Evolutionary conservation across 208 protist genomes (phyloP).

Genomic region (Wallacemonas collosoma): DNA sequence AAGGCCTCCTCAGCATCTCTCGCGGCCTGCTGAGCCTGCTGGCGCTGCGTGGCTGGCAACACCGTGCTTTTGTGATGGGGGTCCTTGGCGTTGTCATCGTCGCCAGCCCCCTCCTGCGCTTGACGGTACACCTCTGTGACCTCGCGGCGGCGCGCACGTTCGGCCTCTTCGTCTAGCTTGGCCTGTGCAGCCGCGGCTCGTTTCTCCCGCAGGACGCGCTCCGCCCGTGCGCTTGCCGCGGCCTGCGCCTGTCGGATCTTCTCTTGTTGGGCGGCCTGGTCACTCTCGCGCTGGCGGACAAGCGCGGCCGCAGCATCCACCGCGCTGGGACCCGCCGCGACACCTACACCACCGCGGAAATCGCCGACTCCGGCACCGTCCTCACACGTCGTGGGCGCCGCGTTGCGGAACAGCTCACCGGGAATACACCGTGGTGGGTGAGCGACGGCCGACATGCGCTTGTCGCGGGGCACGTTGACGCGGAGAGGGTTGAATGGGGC

Average conservation of each 20-base stretch:
- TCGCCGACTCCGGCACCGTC: too few relatives aligned
- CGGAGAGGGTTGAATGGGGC: not conserved
- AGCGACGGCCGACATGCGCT: conserved; percentile 22
- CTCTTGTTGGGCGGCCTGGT: not conserved
- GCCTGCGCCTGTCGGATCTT: conserved; percentile 3
- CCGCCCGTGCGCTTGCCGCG: conserved; percentile 22
- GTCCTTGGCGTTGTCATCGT: not conserved
- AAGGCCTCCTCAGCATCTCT: conserved; percentile 33
- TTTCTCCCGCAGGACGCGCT: conserved; percentile 20
- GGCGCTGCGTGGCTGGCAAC: conserved; percentile 24
- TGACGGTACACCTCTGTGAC: conserved; percentile 2
- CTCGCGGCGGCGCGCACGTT: conserved; percentile 12
- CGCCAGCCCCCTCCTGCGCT: not conserved
- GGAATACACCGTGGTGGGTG: conserved; percentile 13
- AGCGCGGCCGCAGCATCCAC: not conserved
- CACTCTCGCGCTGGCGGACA: not conserved
- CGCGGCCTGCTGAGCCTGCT: conserved; percentile 22
- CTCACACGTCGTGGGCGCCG: not conserved
- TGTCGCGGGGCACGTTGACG: conserved; percentile 13
- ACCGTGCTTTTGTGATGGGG: not conserved
- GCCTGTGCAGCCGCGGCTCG: conserved; percentile 7
- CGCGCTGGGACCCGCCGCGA: not conserved
- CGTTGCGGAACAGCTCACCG: conserved; percentile 1
- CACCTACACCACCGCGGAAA: not conserved
- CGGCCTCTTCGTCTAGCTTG: conserved; percentile 3